Evolutionary conservation across 2,329 filamentous ascomycete genomes (phyloP), one percentile per base, ranked within the genome.

Genomic region (Ascochyta clinopodiicola): DNA sequence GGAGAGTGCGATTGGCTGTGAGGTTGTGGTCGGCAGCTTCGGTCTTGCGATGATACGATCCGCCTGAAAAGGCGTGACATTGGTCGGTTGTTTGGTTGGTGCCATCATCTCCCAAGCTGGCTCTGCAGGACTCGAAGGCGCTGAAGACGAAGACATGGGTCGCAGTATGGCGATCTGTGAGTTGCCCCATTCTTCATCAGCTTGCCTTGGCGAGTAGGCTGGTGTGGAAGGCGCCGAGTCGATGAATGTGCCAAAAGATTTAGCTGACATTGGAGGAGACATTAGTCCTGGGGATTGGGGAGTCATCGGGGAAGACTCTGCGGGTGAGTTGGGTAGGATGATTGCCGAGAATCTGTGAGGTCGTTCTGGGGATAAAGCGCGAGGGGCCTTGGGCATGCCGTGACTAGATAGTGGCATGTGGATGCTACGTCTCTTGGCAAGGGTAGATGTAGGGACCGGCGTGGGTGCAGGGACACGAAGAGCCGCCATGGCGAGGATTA

Each of bases 171-270:
- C 59, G 5, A 72, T 45, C 2, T 67, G 67, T 2, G 70, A 73
- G 29, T 56, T 53, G 19, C 70, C 63, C 69, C 69, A 73, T 17
- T 62, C 61, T 15, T 63, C 60, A 34, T 59, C 57, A 50, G 63
- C 58, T 25, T 44, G 37, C 9, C 71, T 62, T 34, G 72, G 72
- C 29, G 71, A 74, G 43, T 67, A 72, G 8, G 71, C 70, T 39
- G 72, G 72, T n/a, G 72, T 73, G 7, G 71, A 74, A n/a, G 73
- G 71, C 24, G 68, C 71, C 2, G 72, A 74, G 47, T 74, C 73
- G 56, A 74, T 75, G 44, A 74, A 68, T 1, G 73, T 75, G 35
- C 68, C 67, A 36, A 75, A 72, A 6, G 69, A 73, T 47, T 61
- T 69, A 6, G 70, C 72, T 12, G 72, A 74, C 67, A 74, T 69